These are phyloP conservation scores for Trichoderma cornu-damae DNA, from an alignment of 2,329 filamentous ascomycete species.

Conservation along the genomic window DNA sequence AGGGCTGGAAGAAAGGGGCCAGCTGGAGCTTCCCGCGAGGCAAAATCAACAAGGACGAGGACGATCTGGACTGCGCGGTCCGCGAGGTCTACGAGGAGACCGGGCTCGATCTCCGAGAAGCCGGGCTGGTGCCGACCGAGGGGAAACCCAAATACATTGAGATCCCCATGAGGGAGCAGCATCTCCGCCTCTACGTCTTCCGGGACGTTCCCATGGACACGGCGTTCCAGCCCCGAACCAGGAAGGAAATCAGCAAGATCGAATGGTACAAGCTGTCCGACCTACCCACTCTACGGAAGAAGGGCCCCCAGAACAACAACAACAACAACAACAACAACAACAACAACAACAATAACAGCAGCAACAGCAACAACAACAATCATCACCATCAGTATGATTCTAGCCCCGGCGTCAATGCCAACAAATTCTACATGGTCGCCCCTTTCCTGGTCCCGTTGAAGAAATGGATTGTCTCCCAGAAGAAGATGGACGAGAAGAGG, in stretches of 20 bases:
- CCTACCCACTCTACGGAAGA: constrained; percentile 75
- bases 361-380: no score
- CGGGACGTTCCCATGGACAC: constrained; percentile 82
- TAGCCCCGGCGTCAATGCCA: constrained; percentile 56
- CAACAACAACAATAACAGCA: no score
- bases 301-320: constrained; percentile 44
- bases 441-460: constrained; percentile 82
- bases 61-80: constrained; percentile 87
- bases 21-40: constrained; percentile 96
- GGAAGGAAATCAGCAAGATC: constrained; percentile 97
- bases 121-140: constrained; percentile 69
- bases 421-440: constrained; percentile 97
- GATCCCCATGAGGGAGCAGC: constrained; percentile 84
- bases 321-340: no score
- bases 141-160: constrained; percentile 77
- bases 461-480: constrained; percentile 85
- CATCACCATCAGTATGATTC: constrained; percentile 53
- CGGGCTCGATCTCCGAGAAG: constrained; percentile 72
- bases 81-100: constrained; percentile 97
- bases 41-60: constrained; percentile 97
- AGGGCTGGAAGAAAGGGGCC: constrained; percentile 95
- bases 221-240: constrained; percentile 79
- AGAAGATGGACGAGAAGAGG: constrained; percentile 60
- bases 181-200: constrained; percentile 89
- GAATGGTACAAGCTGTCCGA: constrained; percentile 90